Evolutionary conservation across 2,329 filamentous ascomycete genomes (phyloP).

Genomic region (Hypomyces rosellus): DNA sequence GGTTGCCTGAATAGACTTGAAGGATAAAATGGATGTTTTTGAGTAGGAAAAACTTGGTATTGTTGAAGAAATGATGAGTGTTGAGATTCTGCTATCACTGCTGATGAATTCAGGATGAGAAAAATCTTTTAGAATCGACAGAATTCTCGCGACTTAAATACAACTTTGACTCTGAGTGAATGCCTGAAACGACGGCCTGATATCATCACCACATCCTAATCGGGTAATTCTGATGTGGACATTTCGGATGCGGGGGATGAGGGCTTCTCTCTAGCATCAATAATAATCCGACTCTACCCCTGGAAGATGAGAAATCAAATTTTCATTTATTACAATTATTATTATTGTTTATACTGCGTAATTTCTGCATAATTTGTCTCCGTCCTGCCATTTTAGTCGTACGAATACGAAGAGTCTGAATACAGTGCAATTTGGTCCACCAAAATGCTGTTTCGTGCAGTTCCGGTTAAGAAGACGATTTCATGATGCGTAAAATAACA

Average conservation of each 20-base stretch:
- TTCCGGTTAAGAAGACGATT: no score
- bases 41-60: background rate
- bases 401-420: no score
- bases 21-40: background rate
- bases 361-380: no score
- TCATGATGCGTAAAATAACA: no score
- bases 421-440: no score
- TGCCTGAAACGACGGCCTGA: conserved; percentile 14
- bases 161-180: conserved; percentile 9
- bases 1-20: background rate
- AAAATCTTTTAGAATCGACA: background rate
- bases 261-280: no score
- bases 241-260: background rate
- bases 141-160: conserved; percentile 10
- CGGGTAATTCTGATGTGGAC: conserved; percentile 6
- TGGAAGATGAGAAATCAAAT: no score
- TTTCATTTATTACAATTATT: no score
- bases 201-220: conserved; percentile 11
- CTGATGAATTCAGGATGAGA: background rate
- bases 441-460: no score
- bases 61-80: background rate
- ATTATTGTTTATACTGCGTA: no score
- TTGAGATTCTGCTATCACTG: background rate
- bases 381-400: no score
- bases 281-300: no score